These are phyloP conservation scores for Erigeron philadelphicus DNA, from an alignment of 140 eudicot species.

Conservation along the genomic window DNA sequence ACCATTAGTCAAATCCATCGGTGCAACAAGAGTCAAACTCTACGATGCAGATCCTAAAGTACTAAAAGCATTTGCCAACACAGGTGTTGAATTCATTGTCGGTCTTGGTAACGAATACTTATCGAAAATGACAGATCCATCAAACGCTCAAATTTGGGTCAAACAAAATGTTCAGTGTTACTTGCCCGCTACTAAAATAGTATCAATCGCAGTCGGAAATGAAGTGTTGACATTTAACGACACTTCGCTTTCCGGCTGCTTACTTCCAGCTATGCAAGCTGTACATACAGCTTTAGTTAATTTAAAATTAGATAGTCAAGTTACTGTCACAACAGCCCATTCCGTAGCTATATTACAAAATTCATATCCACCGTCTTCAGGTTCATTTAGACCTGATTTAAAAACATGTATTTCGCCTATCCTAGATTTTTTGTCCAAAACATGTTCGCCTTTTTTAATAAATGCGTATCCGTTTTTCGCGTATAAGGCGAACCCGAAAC, in stretches of 20 bases:
- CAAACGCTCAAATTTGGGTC: slow-evolving; percentile 64
- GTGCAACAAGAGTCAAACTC: slow-evolving; percentile 77
- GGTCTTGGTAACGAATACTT: slow-evolving; percentile 65
- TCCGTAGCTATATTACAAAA: slow-evolving; percentile 49
- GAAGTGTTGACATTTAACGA: slow-evolving; percentile 73
- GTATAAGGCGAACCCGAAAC: slow-evolving; percentile 61
- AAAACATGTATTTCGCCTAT: slow-evolving; percentile 42
- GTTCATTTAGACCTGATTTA: slow-evolving; percentile 60
- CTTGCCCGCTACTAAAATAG: slow-evolving; percentile 64
- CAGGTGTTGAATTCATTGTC: slow-evolving; percentile 68
- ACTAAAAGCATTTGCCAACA: slow-evolving; percentile 75
- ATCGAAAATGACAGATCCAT: slow-evolving; percentile 57
- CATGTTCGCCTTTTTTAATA: slow-evolving; percentile 71
- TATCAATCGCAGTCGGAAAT: slow-evolving; percentile 76
- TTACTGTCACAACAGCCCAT: slow-evolving; percentile 78
- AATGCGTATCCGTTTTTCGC: slow-evolving; percentile 92
- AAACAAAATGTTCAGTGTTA: slow-evolving; percentile 54
- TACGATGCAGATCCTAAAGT: slow-evolving; percentile 86
- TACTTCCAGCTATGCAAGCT: slow-evolving; percentile 84
- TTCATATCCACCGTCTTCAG: slow-evolving; percentile 86
- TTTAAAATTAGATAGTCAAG: slow-evolving; percentile 51
- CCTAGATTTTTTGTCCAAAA: slow-evolving; percentile 57
- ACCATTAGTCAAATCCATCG: slow-evolving; percentile 59
- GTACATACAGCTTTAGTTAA: slow-evolving; percentile 56
- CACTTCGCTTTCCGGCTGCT: slow-evolving; percentile 46